Evolutionary conservation across 164 flowering plant genomes (phyloP).

Genomic region (Liquidambar formosana): DNA sequence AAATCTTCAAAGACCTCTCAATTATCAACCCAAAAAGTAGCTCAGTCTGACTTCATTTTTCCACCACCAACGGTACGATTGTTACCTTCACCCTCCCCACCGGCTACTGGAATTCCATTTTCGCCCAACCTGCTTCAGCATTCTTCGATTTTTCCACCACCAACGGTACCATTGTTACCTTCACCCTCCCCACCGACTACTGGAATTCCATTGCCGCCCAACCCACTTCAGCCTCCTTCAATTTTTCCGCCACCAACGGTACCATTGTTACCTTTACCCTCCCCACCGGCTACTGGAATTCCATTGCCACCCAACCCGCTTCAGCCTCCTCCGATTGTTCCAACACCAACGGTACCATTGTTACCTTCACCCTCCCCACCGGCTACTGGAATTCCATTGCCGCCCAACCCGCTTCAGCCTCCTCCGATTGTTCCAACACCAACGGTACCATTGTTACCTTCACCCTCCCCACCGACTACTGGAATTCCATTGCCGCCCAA

Average conservation of each 20-base stretch:
- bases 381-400: too few relatives aligned
- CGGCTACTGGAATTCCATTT: conserved; percentile 23
- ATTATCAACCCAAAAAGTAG: conserved; percentile 5
- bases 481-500: conserved; percentile 27
- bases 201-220: too few relatives aligned
- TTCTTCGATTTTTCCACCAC: conserved; percentile 17
- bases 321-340: conserved; percentile 25
- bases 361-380: too few relatives aligned
- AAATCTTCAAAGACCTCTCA: not conserved
- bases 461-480: conserved; percentile 23
- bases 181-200: too few relatives aligned
- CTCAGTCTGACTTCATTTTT: conserved; percentile 2
- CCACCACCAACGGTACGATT: conserved; percentile 15
- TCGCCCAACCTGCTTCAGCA: conserved; percentile 22
- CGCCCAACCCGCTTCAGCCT: conserved; percentile 43
- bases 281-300: too few relatives aligned
- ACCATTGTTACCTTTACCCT: too few relatives aligned
- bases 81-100: conserved; percentile 19
- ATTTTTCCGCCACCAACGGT: conserved; percentile 21
- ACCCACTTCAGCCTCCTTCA: conserved; percentile 38
- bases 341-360: conserved; percentile 22
- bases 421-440: too few relatives aligned
- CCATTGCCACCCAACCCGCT: too few relatives aligned
- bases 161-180: too few relatives aligned
- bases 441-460: conserved; percentile 14